A percentile compares a stretch with the other conserved stretches of the same genome.
phyloP scores from a whole-genome alignment of 208 protist genomes.

The Acanthamoeba lenticulata region DNA sequence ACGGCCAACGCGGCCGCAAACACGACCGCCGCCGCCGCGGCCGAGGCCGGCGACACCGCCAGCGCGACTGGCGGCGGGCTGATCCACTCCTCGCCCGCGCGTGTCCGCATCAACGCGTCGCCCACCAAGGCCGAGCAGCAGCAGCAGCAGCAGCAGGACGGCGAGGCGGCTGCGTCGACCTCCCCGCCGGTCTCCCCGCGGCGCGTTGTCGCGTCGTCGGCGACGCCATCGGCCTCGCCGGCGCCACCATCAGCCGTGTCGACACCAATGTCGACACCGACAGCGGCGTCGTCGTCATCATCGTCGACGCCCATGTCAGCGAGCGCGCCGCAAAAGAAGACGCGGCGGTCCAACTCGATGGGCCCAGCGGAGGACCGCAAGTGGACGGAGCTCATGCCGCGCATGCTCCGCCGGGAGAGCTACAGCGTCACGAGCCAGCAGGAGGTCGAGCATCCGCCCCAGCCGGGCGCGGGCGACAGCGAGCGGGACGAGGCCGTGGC shows the following conservation, averaged over 20 bases:
- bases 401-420: not conserved
- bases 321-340: not conserved
- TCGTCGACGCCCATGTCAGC: not conserved
- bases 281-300: not conserved
- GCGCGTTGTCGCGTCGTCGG: too few species aligned
- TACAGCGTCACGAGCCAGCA: not conserved
- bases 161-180: not conserved
- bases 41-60: too few species aligned
- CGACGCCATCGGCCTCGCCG: too few species aligned
- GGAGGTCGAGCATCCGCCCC: not conserved
- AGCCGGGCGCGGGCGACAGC: not conserved
- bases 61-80: not conserved
- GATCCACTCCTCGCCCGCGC: not conserved
- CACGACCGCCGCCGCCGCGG: not conserved
- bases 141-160: not conserved
- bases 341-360: constrained; percentile 14
- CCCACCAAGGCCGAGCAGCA: not conserved
- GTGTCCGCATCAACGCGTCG: not conserved
- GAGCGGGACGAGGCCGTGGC: not conserved
- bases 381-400: not conserved
- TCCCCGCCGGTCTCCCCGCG: too few species aligned
- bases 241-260: not conserved
- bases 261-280: not conserved
- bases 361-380: not conserved
- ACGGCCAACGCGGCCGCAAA: not conserved